Conservation (phyloP, 2,329 filamentous ascomycete species). For the Knufia petricola region DNA sequence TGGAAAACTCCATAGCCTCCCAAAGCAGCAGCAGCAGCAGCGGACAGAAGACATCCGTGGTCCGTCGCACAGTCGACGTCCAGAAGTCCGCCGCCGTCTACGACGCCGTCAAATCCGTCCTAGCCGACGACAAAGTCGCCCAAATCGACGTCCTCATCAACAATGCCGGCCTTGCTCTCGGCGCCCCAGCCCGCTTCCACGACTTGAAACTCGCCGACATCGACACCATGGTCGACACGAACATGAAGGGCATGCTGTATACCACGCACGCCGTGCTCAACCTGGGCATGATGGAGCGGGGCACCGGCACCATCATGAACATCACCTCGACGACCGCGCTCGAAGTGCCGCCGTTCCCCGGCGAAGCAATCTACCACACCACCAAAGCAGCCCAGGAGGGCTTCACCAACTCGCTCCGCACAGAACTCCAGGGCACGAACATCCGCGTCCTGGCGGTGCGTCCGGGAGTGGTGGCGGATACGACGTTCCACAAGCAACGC, state of each 20-base stretch:
- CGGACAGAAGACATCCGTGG: background rate
- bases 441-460: conserved; percentile 40
- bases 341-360: conserved; percentile 40
- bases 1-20: background rate
- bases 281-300: conserved; percentile 30
- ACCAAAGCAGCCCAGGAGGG: conserved; percentile 41
- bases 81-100: background rate
- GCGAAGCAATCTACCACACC: conserved; percentile 42
- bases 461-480: conserved; percentile 38
- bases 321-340: conserved; percentile 40
- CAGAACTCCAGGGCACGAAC: conserved; percentile 38
- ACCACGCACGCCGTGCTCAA: conserved; percentile 33
- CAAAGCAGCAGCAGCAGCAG: background rate
- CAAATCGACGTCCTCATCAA: conserved; percentile 2
- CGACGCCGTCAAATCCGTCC: background rate
- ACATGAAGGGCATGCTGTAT: conserved; percentile 35
- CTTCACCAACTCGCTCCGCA: conserved; percentile 41
- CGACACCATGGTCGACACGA: conserved; percentile 39
- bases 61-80: background rate
- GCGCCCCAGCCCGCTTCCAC: conserved; percentile 36
- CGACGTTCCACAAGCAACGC: conserved; percentile 39
- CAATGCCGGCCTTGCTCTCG: conserved; percentile 38
- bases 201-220: conserved; percentile 35
- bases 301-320: conserved; percentile 40
- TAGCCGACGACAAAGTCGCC: background rate